Conservation (phyloP, 495 filamentous ascomycete genomes). For the Neurospora sp. region DNA sequence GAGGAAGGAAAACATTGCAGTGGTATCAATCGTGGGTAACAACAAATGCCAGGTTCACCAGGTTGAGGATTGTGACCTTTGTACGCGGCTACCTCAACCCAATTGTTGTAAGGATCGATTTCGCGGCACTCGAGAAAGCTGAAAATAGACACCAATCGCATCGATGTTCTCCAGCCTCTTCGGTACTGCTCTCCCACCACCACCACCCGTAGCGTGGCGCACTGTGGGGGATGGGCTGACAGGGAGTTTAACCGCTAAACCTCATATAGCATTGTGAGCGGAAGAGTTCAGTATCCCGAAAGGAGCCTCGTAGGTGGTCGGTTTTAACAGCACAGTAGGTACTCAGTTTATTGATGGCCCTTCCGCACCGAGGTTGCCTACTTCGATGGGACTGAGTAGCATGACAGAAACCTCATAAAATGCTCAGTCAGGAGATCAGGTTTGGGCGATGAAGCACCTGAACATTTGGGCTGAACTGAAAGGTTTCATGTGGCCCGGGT, state of each 20-base stretch:
- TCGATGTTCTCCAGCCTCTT: not conserved
- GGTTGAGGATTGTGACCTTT: constrained; percentile 1
- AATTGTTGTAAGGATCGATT: not conserved
- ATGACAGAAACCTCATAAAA: not conserved
- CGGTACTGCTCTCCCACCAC: not conserved
- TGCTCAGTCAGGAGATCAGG: not conserved
- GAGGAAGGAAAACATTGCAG: not conserved
- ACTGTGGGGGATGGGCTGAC: not conserved
- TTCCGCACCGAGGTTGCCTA: not conserved
- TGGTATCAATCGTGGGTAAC: not conserved
- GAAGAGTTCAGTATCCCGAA: not conserved
- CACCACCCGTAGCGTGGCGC: not conserved
- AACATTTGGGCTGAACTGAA: not conserved
- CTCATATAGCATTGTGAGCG: not conserved
- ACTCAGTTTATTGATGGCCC: not conserved
- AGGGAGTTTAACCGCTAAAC: not conserved
- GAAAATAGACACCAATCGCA: constrained; percentile 8
- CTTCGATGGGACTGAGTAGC: not conserved
- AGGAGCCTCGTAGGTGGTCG: not conserved
- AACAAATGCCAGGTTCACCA: not conserved
- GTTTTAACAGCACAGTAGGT: not conserved
- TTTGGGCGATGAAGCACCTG: not conserved
- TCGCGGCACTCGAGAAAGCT: not conserved
- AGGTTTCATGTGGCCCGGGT: not conserved
- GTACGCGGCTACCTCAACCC: not conserved